These are phyloP conservation scores for Chloropicon primus DNA, from an alignment of 139 green algal species.

Conservation along the genomic window DNA sequence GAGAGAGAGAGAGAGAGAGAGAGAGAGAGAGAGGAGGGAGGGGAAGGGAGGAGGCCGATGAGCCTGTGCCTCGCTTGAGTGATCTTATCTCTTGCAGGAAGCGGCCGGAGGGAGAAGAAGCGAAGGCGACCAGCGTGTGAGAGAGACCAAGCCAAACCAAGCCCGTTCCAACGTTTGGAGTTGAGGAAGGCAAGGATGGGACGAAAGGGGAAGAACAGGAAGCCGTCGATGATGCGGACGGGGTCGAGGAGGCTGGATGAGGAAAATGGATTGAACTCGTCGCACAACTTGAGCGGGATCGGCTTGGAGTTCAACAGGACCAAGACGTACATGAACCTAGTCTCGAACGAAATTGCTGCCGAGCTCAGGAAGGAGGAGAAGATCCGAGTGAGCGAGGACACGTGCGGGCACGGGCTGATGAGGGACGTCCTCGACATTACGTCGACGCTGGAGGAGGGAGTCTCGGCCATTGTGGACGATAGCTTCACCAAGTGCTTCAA, in stretches of 20 bases:
- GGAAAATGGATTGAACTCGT: no score
- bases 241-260: background rate
- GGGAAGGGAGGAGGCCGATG: no score
- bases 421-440: constrained; percentile 67
- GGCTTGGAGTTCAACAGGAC: background rate
- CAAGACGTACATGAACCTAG: background rate
- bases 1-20: no score
- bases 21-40: no score
- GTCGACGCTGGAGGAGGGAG: constrained; percentile 62
- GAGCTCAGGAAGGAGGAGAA: background rate
- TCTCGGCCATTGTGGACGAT: constrained; percentile 79
- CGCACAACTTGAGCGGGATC: background rate
- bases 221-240: background rate
- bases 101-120: no score
- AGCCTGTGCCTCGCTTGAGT: no score
- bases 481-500: constrained; percentile 91
- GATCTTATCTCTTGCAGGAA: no score
- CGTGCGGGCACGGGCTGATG: background rate
- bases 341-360: background rate
- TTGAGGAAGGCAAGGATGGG: background rate
- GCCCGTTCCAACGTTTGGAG: no score
- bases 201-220: background rate
- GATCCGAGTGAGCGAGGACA: background rate
- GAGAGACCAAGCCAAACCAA: no score
- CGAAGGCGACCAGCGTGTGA: no score